Base-by-base conservation (phyloP, 495 filamentous ascomycete genomes). In the Penicillium malachiteum region DNA sequence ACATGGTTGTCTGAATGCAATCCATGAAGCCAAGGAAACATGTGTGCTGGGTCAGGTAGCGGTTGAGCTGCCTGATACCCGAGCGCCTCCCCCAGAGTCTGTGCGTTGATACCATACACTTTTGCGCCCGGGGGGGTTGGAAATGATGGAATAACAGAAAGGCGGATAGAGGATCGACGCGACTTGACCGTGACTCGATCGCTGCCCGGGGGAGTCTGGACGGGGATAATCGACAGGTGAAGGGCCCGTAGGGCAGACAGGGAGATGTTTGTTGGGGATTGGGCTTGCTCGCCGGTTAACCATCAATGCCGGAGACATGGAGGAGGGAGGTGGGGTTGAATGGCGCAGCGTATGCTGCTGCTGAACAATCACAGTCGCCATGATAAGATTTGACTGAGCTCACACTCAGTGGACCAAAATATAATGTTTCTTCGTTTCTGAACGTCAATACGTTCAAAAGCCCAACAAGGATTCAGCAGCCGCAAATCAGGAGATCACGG, bases 1-100 rank as follows among this genome's bases (percentile, higher is more conserved):
- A 96, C 79, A 41, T 90, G 85, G 63, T 97, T 98, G 50, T 85
- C 82, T 3, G 88, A 85, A 61, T 97, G 93, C n/a, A 97, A 73
- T 17, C 94, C 94, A 75, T 98, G 94, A 8, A 96, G 79, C 94
- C 94, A 98, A n/a, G 94, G 94, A 63, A 97, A 98, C 60, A 96
- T 87, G 56, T 84, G 80, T 9, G 83, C 78, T 1, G 95, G 86
- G 55, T 96, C 88, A 8, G 94, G 93, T 18, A 97, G 71, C 10
- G 89, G 84, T 60, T 95, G 90, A 3, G 83, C 80, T 0, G 92
- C 81, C 52, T 83, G 70, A 56, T 92, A 81, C 56, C 92, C 83
- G 8, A 96, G 59, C 3, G 93, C 89, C 10, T 85, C 81, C 14
- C 82, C 81, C 33, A 97, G 78, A 7, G 77, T 81, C 18, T 74